A percentile compares a stretch with the other conserved stretches of the same genome.
Evolutionary conservation across 768 basidiomycete genomes (phyloP).

Genomic region (Xerocomellus intermedius): DNA sequence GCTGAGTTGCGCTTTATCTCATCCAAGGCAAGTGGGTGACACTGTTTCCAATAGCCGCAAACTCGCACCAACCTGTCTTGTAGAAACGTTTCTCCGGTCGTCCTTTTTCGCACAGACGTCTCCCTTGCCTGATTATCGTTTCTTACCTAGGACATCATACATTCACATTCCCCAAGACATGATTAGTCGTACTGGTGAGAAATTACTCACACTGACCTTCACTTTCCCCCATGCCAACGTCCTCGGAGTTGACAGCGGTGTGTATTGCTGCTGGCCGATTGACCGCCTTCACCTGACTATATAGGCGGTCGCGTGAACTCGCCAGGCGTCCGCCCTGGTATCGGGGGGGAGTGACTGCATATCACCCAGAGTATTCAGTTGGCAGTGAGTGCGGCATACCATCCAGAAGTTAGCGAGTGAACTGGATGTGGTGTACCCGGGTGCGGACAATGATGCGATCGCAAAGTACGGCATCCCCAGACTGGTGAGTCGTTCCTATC

Average conservation of each 20-base stretch:
- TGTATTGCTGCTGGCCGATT: too few species aligned
- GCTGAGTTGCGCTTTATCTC: too few species aligned
- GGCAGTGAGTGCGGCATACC: constrained; percentile 23
- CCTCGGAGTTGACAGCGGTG: too few species aligned
- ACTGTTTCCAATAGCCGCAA: too few species aligned
- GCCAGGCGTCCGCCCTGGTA: constrained; percentile 46
- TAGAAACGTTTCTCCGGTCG: neutral
- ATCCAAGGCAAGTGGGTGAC: neutral
- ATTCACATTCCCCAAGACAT: too few species aligned
- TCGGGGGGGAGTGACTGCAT: constrained; percentile 5
- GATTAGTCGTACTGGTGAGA: too few species aligned
- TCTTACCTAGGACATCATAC: too few species aligned
- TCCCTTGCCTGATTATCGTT: too few species aligned
- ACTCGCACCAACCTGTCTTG: neutral
- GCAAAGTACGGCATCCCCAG: neutral
- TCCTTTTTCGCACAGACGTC: too few species aligned
- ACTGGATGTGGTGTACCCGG: neutral
- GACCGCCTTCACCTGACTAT: constrained; percentile 15
- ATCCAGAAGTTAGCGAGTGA: neutral
- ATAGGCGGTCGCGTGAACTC: constrained; percentile 52
- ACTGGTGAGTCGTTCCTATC: neutral
- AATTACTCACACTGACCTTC: too few species aligned
- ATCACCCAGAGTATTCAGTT: constrained; percentile 24
- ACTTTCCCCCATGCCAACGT: too few species aligned
- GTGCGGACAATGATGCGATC: neutral